Percentiles rank a stretch among this genome's conserved stretches.
phyloP scores from a whole-genome alignment of 441 rosid genomes.

The Omphalea diandra region DNA sequence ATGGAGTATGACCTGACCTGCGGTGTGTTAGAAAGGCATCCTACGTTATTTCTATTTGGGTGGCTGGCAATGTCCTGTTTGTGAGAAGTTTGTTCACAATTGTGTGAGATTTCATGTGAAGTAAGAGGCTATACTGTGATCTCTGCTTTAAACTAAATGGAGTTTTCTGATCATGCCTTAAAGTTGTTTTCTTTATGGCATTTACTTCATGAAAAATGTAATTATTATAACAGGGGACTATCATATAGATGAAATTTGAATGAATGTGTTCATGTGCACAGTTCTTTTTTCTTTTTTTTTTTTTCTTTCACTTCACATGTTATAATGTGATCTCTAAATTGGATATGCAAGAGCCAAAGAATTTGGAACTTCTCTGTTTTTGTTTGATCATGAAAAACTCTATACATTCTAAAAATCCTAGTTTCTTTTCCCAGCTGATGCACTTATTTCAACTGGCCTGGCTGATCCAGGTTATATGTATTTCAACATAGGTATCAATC shows the following conservation, averaged over 20 bases:
- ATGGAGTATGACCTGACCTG: background rate
- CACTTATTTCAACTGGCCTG: constrained; percentile 82
- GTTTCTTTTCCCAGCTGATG: constrained; percentile 64
- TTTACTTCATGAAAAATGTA: too few species aligned
- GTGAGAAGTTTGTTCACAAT: background rate
- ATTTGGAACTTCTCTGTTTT: constrained; percentile 4
- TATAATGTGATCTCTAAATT: background rate
- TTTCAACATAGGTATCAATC: constrained; percentile 75
- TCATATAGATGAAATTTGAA: background rate
- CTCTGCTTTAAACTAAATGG: background rate
- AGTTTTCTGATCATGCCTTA: background rate
- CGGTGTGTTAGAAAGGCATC: background rate
- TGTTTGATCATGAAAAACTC: background rate
- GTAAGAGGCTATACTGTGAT: background rate
- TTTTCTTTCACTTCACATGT: background rate
- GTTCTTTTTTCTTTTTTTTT: too few species aligned
- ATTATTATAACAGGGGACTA: background rate
- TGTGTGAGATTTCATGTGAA: background rate
- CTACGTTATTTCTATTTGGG: background rate
- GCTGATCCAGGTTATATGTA: constrained; percentile 80
- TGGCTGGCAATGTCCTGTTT: background rate
- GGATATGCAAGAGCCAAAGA: background rate
- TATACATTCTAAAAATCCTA: constrained; percentile 27
- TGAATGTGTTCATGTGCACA: background rate
- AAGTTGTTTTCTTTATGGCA: background rate